Evolutionary conservation across 768 basidiomycete genomes (phyloP).

Genomic region (Psilocybe azurescens): DNA sequence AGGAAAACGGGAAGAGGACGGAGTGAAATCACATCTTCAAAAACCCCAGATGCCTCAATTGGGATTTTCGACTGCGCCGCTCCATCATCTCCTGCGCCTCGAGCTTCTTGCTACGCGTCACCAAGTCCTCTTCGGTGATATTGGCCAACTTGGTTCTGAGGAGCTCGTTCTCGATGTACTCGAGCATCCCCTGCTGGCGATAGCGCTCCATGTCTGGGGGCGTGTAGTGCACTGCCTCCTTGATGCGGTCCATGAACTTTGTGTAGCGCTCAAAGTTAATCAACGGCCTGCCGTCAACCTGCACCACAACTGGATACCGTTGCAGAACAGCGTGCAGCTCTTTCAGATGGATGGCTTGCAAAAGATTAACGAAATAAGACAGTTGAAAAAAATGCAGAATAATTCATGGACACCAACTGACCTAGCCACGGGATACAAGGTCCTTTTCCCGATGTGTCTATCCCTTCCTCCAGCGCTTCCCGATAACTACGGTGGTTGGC

Average conservation of each 20-base stretch:
- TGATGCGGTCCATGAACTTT: constrained; percentile 40
- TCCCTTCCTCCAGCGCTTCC: constrained; percentile 32
- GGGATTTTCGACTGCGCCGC: neutral
- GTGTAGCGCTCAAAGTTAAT: constrained; percentile 49
- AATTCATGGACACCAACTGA: constrained; percentile 13
- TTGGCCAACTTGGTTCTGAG: neutral
- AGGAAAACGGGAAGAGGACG: neutral
- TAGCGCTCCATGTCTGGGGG: constrained; percentile 37
- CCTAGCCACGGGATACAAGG: constrained; percentile 48
- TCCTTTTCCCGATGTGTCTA: constrained; percentile 25
- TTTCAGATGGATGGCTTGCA: constrained; percentile 44
- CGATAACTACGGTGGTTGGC: constrained; percentile 44
- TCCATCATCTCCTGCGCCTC: constrained; percentile 1
- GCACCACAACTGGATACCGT: constrained; percentile 29
- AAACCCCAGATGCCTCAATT: neutral
- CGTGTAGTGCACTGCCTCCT: constrained; percentile 33
- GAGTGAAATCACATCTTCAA: neutral
- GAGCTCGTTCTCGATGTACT: constrained; percentile 45
- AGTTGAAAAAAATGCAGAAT: neutral
- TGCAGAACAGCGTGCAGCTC: constrained; percentile 37
- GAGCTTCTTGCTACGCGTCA: neutral
- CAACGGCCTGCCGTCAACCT: constrained; percentile 35
- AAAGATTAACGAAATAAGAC: neutral
- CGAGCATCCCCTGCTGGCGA: constrained; percentile 36
- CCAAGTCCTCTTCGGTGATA: neutral